Base-by-base conservation (phyloP, 345 rosid genomes). In the Brassica cretica region DNA sequence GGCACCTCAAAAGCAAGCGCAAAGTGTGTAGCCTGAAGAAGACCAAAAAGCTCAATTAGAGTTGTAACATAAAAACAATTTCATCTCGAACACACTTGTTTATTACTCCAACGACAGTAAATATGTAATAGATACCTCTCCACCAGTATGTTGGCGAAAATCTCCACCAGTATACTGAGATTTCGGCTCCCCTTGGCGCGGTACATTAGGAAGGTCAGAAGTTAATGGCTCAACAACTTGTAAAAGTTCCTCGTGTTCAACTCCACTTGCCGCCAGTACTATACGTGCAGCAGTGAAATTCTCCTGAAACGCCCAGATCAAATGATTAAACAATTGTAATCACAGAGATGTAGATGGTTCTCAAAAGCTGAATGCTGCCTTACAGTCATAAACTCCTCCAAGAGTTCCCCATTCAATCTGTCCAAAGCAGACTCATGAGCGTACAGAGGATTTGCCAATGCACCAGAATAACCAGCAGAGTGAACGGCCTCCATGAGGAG, bases 1-100 rank as follows among this genome's bases (percentile, higher is more conserved):
- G 92, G 87, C 19, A 89, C 85, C 82, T 83, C 94, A 85, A 89
- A 89, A 46, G 94, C 91, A 78, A 91, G 85, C 74, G 89, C 94
- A 77, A 91, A 76, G 82, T 89, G 93, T 59, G 94, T 89, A 64
- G 73, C 70, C 91, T 87, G 78, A 56, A 35, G 24, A 70, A 16
- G 32, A 70, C 18, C 15, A 64, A 46, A 46, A 46, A 49, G 29
- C 30, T 24, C 46, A 71, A 71, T 67, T 5, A 64, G 56, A 41
- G 41, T 8, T 63, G 55, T 9, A 55, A 60, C 53, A 58, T 37
- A 69, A 71, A 32, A 35, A 19, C 29, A 16, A 10, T 6, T 65
- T 70, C 21, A 41, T 19, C 55, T 30, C 75, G 73, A 46, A 33
- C 37, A 66, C 16, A 69, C 39, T 76, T 65, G 10, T 11, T n/a